A percentile compares a stretch with the other conserved stretches of the same genome.
These are phyloP conservation scores for Claviceps maximensis DNA, from an alignment of 2,329 filamentous ascomycete genomes.

Conservation along the genomic window DNA sequence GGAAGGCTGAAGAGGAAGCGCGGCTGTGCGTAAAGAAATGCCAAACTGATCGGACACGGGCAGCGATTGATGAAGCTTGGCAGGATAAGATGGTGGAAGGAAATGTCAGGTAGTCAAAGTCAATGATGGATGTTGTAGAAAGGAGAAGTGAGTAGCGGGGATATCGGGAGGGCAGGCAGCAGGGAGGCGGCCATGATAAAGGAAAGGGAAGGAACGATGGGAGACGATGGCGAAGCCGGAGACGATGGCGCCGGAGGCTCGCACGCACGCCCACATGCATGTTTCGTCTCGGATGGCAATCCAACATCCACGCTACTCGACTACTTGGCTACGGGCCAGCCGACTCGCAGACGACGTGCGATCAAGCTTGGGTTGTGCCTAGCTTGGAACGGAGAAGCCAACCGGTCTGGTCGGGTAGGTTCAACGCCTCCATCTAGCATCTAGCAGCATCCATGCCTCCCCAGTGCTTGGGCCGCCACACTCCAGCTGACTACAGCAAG, in stretches of 20 bases:
- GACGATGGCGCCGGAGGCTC: background rate
- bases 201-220: conserved; percentile 1
- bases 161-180: background rate
- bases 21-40: background rate
- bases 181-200: conserved; percentile 5
- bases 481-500: background rate
- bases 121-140: background rate
- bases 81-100: background rate
- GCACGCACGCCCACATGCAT: background rate
- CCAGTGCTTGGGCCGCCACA: background rate
- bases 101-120: background rate
- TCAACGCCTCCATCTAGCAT: background rate
- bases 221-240: background rate
- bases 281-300: background rate
- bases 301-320: background rate
- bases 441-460: background rate
- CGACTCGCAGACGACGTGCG: background rate
- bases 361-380: background rate
- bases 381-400: background rate
- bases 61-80: background rate
- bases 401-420: background rate
- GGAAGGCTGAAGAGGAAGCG: too few relatives aligned
- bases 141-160: background rate
- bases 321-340: too few relatives aligned
- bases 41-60: background rate